Evolutionary conservation across 805 yeast genomes (phyloP), one percentile per base, ranked within the genome.

Genomic region (Cyberlindnera euphorbiae): DNA sequence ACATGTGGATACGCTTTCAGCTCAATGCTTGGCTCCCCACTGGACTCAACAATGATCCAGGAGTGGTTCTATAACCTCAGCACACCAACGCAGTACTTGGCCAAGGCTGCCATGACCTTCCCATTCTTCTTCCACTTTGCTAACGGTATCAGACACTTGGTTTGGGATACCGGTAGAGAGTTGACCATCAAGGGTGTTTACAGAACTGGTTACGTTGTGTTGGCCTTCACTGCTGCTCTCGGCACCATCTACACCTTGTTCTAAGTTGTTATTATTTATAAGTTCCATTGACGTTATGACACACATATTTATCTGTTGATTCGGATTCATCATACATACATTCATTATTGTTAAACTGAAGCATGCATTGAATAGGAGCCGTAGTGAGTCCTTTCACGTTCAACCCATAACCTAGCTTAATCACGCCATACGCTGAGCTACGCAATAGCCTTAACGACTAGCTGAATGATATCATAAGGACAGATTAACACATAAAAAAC

Each of bases 121-220:
- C 89, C 96, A 48, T 87, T 93, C 63, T 82, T 83, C 21, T 88
- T 76, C 82, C 98, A 93, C 64, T 55, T 74, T 31, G 76, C 71
- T 59, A 87, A 89, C 60, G 97, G 97, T 53, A 42, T 90, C 46
- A 86, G 98, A 75, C 98, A 93, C 62, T 67, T 90, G 63, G 57
- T 85, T 38, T 93, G 98, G 98, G 98, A 93, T 62, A 60, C 78
- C 36, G 95, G 95, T 60, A 70, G 67, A 49, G 84, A 82, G 62
- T 73, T 90, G 58, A 74, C 88, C 44, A 56, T 85, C 50, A 77
- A 82, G 57, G 97, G 95, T 50, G 96, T 93, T 39, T 83, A 84
- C 77, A 77, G 82, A 66, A 88, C 97, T 25, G 97, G 96, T 46
- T 85, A 86, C 64, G 67, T 75, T 32, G 95, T 87, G 14, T 60